Conservation (phyloP, 2,329 filamentous ascomycete genomes). For the Fusarium papillatum region DNA sequence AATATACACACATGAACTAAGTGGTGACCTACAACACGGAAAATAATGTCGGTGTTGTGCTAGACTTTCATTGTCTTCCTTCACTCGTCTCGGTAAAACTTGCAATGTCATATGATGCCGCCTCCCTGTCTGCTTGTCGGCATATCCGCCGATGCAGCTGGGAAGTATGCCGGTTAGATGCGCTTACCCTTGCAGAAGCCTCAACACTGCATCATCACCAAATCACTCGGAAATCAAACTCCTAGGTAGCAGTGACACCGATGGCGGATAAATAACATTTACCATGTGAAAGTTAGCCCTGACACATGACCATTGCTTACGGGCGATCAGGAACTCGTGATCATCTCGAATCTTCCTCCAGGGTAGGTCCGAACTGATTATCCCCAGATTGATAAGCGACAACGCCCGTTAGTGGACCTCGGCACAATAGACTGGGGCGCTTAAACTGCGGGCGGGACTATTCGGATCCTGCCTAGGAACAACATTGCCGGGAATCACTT, state of each 20-base stretch:
- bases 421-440: slow-evolving; percentile 26
- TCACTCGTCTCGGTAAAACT: too few relatives aligned
- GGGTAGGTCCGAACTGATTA: slow-evolving; percentile 25
- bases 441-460: slow-evolving; percentile 39
- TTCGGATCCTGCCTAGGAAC: slow-evolving; percentile 31
- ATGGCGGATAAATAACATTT: background rate
- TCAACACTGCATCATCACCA: background rate
- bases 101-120: too few relatives aligned
- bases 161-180: background rate
- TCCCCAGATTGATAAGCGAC: slow-evolving; percentile 24
- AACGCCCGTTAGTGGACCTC: slow-evolving; percentile 28
- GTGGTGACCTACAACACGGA: background rate
- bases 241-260: background rate
- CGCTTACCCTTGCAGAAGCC: background rate
- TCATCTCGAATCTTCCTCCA: slow-evolving; percentile 23
- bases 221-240: background rate
- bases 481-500: slow-evolving; percentile 40
- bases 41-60: too few relatives aligned
- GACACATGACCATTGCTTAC: slow-evolving; percentile 9
- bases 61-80: too few relatives aligned
- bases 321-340: background rate
- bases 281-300: background rate
- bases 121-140: background rate
- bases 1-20: background rate
- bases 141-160: background rate